These are phyloP conservation scores for Tolypocladium tropicale DNA, from an alignment of 2,329 filamentous ascomycete genomes.

Conservation along the genomic window DNA sequence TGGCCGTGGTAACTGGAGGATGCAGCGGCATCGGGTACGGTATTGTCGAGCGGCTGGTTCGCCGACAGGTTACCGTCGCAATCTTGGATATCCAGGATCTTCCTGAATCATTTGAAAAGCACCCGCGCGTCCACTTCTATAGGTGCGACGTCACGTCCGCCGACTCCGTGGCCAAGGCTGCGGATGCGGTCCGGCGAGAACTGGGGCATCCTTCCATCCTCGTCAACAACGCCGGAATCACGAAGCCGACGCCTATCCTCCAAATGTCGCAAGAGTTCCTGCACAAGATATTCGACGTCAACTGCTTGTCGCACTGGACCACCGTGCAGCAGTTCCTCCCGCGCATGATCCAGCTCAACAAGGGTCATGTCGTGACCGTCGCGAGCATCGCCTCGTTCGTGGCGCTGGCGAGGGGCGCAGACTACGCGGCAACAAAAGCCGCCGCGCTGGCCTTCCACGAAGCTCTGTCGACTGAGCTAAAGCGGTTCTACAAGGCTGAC, in stretches of 20 bases:
- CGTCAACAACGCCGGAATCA: constrained; percentile 61
- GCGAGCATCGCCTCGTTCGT: constrained; percentile 55
- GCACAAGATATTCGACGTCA: constrained; percentile 57
- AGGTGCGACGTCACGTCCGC: constrained; percentile 29
- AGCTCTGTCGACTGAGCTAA: constrained; percentile 44
- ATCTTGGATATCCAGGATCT: constrained; percentile 51
- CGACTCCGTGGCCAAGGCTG: constrained; percentile 32
- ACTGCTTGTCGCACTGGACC: constrained; percentile 55
- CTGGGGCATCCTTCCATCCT: constrained; percentile 57
- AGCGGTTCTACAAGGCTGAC: constrained; percentile 47
- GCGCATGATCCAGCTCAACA: constrained; percentile 48
- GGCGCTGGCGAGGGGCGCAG: constrained; percentile 48
- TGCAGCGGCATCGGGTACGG: constrained; percentile 30
- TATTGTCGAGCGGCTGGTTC: constrained; percentile 20
- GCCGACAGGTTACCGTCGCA: constrained; percentile 48
- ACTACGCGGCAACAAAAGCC: constrained; percentile 57
- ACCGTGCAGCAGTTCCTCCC: constrained; percentile 57
- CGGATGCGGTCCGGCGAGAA: constrained; percentile 23
- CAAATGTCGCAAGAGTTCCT: constrained; percentile 43
- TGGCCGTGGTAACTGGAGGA: constrained; percentile 34
- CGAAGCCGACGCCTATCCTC: constrained; percentile 48
- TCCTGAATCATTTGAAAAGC: constrained; percentile 13
- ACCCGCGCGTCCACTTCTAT: constrained; percentile 18
- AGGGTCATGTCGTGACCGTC: constrained; percentile 63
- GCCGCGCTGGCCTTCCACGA: constrained; percentile 59